phyloP scores from a whole-genome alignment of 2,329 filamentous ascomycete genomes.

The Botrytis pseudocinerea region DNA sequence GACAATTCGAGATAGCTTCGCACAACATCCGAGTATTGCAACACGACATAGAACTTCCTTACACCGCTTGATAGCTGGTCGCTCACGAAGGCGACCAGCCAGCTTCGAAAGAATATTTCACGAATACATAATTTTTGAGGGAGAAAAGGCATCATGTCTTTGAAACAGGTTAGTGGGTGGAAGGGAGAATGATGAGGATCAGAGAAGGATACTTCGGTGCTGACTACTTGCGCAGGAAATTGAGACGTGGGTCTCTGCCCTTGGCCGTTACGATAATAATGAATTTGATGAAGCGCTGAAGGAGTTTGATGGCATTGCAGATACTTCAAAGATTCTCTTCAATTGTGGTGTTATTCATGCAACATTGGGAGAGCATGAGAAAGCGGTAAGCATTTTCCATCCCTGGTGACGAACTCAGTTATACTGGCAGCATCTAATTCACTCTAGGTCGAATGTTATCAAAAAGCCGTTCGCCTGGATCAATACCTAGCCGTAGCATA shows the following conservation, averaged over 20 bases:
- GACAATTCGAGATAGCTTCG: conserved; percentile 18
- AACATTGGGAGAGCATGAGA: conserved; percentile 91
- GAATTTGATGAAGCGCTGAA: conserved; percentile 88
- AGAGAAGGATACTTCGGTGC: conserved; percentile 7
- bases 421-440: conserved; percentile 18
- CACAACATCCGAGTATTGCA: conserved; percentile 19
- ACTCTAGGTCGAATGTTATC: conserved; percentile 87
- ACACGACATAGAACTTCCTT: conserved; percentile 19
- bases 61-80: conserved; percentile 29
- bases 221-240: conserved; percentile 66
- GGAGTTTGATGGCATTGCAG: conserved; percentile 82
- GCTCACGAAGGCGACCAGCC: conserved; percentile 31
- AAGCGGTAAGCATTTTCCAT: conserved; percentile 67
- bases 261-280: conserved; percentile 92
- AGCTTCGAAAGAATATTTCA: conserved; percentile 18
- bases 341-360: conserved; percentile 98
- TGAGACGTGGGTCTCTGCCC: conserved; percentile 93
- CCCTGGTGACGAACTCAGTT: not conserved
- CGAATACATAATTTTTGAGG: conserved; percentile 22
- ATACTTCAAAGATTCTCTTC: conserved; percentile 98
- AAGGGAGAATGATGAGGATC: not conserved
- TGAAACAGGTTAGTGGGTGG: conserved; percentile 44
- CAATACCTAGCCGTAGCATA: conserved; percentile 97
- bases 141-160: conserved; percentile 42
- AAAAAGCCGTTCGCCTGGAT: conserved; percentile 85